Evolutionary conservation across 2,329 filamentous ascomycete species (phyloP), one percentile per base, ranked within the genome.

Genomic region (Penicillium capsulatum): DNA sequence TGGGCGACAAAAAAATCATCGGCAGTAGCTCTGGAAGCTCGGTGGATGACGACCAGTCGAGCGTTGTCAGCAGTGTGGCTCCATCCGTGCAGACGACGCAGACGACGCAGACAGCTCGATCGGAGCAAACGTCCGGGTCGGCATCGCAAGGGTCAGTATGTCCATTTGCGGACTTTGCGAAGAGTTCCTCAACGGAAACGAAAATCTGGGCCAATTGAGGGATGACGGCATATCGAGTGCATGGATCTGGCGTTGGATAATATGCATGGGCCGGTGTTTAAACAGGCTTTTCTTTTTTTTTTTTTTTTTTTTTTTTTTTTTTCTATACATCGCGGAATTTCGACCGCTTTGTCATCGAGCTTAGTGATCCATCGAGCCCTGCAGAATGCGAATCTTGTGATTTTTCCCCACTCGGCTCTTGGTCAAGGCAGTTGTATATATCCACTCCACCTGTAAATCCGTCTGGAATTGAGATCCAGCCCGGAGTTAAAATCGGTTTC

Each of bases 1-100:
- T 84, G 14, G 74, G 81, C 48, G 81, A 81, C 1, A 79, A 78
- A 63, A 78, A 75, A 57, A 66, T 85, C 29, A 50, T 67, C 7
- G 60, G 60, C 2, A 57, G 58, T 22, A 57, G 49, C 34, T 55
- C 59, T 2, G 40, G 43, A 5, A 56, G 53, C 35, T 60, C 57
- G 4, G 46, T 42, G 9, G 60, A 64, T 3, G 60, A 62, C 34
- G 60, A 63, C 22, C 42, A 43, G 16, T 48, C 54, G 9, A 62
- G 59, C 38, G 47, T 63, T n/a, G 32, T 39, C 3, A 57, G 53
- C 33, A 48, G 50, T 27, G 31, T 43, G 14, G 45, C 47, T n/a
- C 49, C 48, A 9, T 54, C 51, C 3, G 45, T 46, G 7, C 30
- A 45, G 4, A 44, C 43, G 29, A 40, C 19, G 9, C 19, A 40